A percentile compares a stretch with the other conserved stretches of the same genome.
Conservation (phyloP, 306 rosid species). For the Glycyrrhiza uralensis region DNA sequence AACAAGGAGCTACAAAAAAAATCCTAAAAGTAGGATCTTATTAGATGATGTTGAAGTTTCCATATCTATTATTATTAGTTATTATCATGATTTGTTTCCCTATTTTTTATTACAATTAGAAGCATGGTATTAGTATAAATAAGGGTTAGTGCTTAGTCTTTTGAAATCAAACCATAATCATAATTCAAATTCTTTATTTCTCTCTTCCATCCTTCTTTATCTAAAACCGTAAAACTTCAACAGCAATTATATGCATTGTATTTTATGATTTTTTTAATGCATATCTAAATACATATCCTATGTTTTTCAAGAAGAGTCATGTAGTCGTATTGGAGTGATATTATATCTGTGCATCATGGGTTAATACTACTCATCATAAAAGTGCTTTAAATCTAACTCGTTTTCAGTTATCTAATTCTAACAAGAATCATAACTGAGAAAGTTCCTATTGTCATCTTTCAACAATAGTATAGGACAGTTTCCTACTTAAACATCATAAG, state of each 20-base stretch:
- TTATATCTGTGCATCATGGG: neutral
- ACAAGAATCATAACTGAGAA: neutral
- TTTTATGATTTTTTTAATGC: no score
- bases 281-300: neutral
- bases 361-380: neutral
- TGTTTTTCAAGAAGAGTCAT: neutral
- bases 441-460: neutral
- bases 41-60: no score
- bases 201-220: neutral
- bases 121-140: neutral
- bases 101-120: neutral
- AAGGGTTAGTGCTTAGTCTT: neutral
- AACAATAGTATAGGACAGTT: neutral
- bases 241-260: no score
- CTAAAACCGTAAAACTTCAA: neutral
- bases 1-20: neutral
- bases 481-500: conserved; percentile 6
- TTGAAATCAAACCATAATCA: neutral
- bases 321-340: neutral
- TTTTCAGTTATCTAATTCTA: neutral
- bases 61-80: no score
- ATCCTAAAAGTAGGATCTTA: neutral
- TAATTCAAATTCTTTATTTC: neutral
- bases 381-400: neutral
- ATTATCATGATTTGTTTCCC: neutral